Evolutionary conservation across 768 basidiomycete genomes (phyloP), one percentile per base, ranked within the genome.

Genomic region (Amanita muscaria): DNA sequence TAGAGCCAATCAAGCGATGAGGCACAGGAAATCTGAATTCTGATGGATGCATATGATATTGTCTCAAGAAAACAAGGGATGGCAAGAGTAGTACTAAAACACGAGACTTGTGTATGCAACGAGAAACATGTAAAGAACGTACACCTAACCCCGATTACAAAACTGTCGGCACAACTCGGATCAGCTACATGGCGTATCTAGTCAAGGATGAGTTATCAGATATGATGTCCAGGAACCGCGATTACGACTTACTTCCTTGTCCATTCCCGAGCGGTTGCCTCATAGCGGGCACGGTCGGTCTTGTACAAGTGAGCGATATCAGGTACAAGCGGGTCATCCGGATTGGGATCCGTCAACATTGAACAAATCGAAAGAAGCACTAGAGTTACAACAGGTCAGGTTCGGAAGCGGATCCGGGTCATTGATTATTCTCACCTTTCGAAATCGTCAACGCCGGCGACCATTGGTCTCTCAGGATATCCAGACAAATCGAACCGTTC

Each of bases 241-340:
- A 6, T 29, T 11, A 14, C 6, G 15, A 70, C 88, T 55, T 60
- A 98, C 93, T 98, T 98, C 80, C 94, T 84, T 65, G 94, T 94
- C 94, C 94, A 99, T 74, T 99, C 96, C 69, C 92, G 76, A 21
- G 96, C 96, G 25, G 91, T 98, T 49, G 92, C 88, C 68, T 98
- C 96, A 62, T 99, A 99, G 57, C 93, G 82, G 52, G 88, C 70
- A 55, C 94, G 81, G 69, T 99, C 96, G 29, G 93, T 97, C 90
- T 98, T 99, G 82, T 99, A 99, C 54, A 97, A 67, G 66, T 94
- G 90, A 45, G 96, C 96, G 53, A 98, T 97, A 60, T 99, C 96
- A 43, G 96, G 96, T 39, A 98, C 94, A 64, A 98, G 73, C 3
- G 96, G 96, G 60, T 99, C 96, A 65, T 99, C 96, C 44, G 94